Percentiles rank a stretch among this genome's conserved stretches.
These are phyloP conservation scores for Sclerospora graminicola DNA, from an alignment of 352 stramenopile species.

Conservation along the genomic window DNA sequence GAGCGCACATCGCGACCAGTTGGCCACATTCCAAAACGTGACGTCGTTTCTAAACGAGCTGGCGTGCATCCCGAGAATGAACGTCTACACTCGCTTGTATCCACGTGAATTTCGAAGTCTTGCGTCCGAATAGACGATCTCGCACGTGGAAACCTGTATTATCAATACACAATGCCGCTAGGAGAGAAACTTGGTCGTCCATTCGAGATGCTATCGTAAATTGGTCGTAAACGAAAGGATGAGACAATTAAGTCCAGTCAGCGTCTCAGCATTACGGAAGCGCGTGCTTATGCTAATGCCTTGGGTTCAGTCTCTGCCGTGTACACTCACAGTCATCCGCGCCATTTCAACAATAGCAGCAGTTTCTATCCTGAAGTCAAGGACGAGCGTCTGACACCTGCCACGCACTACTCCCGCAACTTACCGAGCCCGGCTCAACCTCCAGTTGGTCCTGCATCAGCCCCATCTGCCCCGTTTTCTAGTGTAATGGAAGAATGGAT, in stretches of 20 bases:
- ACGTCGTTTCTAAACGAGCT: too few relatives aligned
- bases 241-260: slow-evolving; percentile 12
- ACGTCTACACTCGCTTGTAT: too few relatives aligned
- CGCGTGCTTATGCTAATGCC: slow-evolving; percentile 20
- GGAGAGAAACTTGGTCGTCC: slow-evolving; percentile 42
- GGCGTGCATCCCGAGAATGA: too few relatives aligned
- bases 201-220: slow-evolving; percentile 58
- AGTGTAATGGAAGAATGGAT: slow-evolving; percentile 76
- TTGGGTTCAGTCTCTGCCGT: slow-evolving; percentile 8
- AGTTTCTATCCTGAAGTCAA: slow-evolving; percentile 32
- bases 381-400: slow-evolving; percentile 36
- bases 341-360: slow-evolving; percentile 4
- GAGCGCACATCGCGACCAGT: too few relatives aligned
- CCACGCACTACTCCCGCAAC: slow-evolving; percentile 8
- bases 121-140: too few relatives aligned
- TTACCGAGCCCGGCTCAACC: slow-evolving; percentile 14
- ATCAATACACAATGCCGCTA: slow-evolving; percentile 37
- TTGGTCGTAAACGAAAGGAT: slow-evolving; percentile 50
- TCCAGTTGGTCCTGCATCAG: slow-evolving; percentile 3
- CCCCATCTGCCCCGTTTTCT: slow-evolving; percentile 46
- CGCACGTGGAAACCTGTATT: too few relatives aligned
- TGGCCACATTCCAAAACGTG: too few relatives aligned
- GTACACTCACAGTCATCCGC: slow-evolving; percentile 6
- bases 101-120: too few relatives aligned
- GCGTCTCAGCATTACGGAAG: slow-evolving; percentile 9